Conservation (phyloP, 768 basidiomycete species). For the Nevesoporus exiguus region DNA sequence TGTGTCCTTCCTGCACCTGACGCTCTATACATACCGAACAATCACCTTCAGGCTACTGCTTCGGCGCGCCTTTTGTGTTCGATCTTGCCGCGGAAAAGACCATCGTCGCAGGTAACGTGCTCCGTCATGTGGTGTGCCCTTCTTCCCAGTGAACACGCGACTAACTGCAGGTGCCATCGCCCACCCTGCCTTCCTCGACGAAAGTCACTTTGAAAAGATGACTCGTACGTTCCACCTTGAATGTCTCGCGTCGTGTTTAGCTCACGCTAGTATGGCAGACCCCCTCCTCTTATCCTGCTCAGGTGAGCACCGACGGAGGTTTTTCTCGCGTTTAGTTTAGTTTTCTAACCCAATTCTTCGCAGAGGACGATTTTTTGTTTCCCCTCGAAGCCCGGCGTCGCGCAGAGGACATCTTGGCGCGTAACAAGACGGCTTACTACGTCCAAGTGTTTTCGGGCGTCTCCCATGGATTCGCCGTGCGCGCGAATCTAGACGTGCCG, state of each 20-base stretch:
- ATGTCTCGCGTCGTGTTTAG: background rate
- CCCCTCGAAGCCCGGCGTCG: slow-evolving; percentile 44
- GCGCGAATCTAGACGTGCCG: slow-evolving; percentile 13
- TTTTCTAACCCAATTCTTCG: background rate
- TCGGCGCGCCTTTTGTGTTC: slow-evolving; percentile 49
- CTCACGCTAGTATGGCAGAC: slow-evolving; percentile 1
- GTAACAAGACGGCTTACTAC: slow-evolving; percentile 46
- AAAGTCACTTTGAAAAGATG: slow-evolving; percentile 48
- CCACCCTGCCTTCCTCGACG: slow-evolving; percentile 49
- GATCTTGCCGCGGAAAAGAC: slow-evolving; percentile 42
- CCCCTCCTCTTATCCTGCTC: slow-evolving; percentile 24
- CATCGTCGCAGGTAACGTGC: slow-evolving; percentile 38
- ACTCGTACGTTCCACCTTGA: slow-evolving; percentile 34
- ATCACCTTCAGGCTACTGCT: slow-evolving; percentile 46
- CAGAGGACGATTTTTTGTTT: slow-evolving; percentile 53
- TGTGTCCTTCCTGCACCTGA: slow-evolving; percentile 1
- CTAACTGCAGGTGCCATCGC: slow-evolving; percentile 29
- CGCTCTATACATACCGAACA: background rate
- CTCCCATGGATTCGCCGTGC: slow-evolving; percentile 22
- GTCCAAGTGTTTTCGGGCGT: slow-evolving; percentile 53
- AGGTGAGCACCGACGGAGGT: slow-evolving; percentile 7
- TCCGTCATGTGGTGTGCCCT: background rate
- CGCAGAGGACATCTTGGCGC: slow-evolving; percentile 53
- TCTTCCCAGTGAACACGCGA: background rate
- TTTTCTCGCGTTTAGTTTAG: background rate